Base-by-base conservation (phyloP, 2,329 filamentous ascomycete genomes). In the Fusarium pilosicola region DNA sequence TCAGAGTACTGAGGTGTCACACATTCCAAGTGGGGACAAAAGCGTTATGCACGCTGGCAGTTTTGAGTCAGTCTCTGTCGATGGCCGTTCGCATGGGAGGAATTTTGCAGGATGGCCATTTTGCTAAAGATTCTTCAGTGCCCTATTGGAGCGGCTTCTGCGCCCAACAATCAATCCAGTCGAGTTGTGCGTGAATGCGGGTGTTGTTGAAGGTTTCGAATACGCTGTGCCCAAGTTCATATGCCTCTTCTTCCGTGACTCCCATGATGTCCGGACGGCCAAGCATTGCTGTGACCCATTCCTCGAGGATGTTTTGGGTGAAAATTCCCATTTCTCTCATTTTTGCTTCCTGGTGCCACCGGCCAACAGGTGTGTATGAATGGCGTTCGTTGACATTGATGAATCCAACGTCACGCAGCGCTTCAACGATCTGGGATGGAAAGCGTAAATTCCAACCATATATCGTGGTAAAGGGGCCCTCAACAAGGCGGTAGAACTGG, bases 301-400 rank as follows among this genome's bases (percentile, higher is more conserved):
- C 81, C 54, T 83, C 79, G 30, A 78, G 72, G 32, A 84, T 76
- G 24, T 77, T 77, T 52, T 84, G 81, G 34, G 79, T 75, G 60
- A 84, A 84, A 26, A 84, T 78, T 38, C 83, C 83, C 58, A 83
- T 80, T 59, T 84, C 83, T 30, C 83, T 76, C 74, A 78, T 76
- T 30, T 77, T 79, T 15, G 75, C 59, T 41, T 83, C 79, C n/a
- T 72, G 75, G 10, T 81, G 80, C 82, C 83, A 85, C n/a, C 81
- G 78, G 3, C 83, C 83, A 20, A 84, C 64, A 18, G 83, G 83
- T 5, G 83, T 75, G 24, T 74, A 75, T 46, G 75, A 80, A 38
- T 77, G 77, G 22, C 68, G 73, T 20, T 79, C 77, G 6, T 79
- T 74, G 30, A 79, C 52, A 58, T 83, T 80, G 65, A 79, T 42